Evolutionary conservation across 306 rosid genomes (phyloP), one percentile per base, ranked within the genome.

Genomic region (Fragaria ananassa): DNA sequence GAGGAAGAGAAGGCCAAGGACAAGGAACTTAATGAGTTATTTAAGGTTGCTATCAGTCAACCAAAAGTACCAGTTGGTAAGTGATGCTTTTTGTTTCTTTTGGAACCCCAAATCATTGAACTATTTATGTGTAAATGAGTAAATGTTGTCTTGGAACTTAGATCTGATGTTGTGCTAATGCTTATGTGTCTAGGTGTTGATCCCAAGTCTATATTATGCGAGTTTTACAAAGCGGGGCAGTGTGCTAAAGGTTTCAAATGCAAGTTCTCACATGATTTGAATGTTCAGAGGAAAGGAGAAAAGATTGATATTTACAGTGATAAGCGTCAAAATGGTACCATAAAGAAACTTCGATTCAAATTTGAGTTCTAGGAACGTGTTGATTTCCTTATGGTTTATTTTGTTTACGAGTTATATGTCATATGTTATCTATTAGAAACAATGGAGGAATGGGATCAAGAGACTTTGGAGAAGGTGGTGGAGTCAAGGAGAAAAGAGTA

Each of bases 361-460:
- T 44, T 14, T 31, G 18, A 58, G 42, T 41, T 15, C 29, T 51
- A 9, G 0, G 25, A 0, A 21, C 68, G 63, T 74, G 83, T 51
- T 5, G 2, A 1, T 17, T 54, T 60, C 3, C 13, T 41, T 73
- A 10, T 44, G 53, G 53, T 71, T 62, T 74, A 57, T 70, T 39
- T 51, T 34, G 58, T 4, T 50, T 62, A 75, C 57, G 82, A 62
- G 31, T 34, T 44, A 41, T 10, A 57, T 75, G 19, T 71, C 53
- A 3, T 62, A 12, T 35, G 11, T 73, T 42, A 2, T 41, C 1
- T n/a, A 27, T 3, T 54, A 91, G 99, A 89, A 7, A 88, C 99
- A 0, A 96, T 96, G 99, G 97, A 90, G 85, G 98, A 89, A 35
- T 92, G 99, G 98, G 99, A 92, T 91, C 97, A 89, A 85, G 97